Percentiles rank a stretch among this genome's conserved stretches.
Evolutionary conservation across 148 eudicot genomes (phyloP).

Genomic region (Rhododendron simsii): DNA sequence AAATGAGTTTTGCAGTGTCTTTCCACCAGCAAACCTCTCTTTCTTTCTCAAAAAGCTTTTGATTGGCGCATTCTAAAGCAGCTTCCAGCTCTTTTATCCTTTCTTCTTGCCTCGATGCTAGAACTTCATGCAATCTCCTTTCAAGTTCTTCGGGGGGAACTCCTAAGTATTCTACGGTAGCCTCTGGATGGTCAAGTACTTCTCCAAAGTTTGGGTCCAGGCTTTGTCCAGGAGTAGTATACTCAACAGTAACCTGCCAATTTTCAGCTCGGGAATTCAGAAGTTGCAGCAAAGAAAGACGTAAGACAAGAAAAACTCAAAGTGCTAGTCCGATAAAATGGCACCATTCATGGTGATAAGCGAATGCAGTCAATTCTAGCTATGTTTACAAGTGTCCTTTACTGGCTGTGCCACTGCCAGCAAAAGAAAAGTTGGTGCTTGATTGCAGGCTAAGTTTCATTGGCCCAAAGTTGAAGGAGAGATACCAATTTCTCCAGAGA

Average conservation of each 20-base stretch:
- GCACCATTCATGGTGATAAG: background rate
- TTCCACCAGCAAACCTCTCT: constrained; percentile 62
- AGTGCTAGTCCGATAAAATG: background rate
- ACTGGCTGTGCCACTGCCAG: background rate
- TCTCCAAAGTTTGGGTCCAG: constrained; percentile 24
- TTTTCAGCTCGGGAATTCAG: background rate
- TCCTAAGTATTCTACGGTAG: constrained; percentile 28
- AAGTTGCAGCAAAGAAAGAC: background rate
- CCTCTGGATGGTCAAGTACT: constrained; percentile 23
- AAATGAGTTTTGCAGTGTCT: constrained; percentile 48
- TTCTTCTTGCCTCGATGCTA: constrained; percentile 55
- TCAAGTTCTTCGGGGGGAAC: constrained; percentile 61
- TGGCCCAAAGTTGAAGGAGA: background rate
- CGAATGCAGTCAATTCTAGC: background rate
- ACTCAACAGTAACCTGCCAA: constrained; percentile 30
- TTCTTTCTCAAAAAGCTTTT: constrained; percentile 49
- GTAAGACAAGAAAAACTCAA: background rate
- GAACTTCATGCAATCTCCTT: constrained; percentile 59
- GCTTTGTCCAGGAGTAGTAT: constrained; percentile 25
- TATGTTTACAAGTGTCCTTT: background rate
- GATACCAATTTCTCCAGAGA: background rate
- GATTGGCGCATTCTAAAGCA: constrained; percentile 38
- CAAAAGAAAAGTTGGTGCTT: background rate
- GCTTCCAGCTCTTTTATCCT: constrained; percentile 63
- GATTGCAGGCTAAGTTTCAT: background rate